Evolutionary conservation across 768 basidiomycete genomes (phyloP).

Genomic region (Leucogyrophana mollusca): DNA sequence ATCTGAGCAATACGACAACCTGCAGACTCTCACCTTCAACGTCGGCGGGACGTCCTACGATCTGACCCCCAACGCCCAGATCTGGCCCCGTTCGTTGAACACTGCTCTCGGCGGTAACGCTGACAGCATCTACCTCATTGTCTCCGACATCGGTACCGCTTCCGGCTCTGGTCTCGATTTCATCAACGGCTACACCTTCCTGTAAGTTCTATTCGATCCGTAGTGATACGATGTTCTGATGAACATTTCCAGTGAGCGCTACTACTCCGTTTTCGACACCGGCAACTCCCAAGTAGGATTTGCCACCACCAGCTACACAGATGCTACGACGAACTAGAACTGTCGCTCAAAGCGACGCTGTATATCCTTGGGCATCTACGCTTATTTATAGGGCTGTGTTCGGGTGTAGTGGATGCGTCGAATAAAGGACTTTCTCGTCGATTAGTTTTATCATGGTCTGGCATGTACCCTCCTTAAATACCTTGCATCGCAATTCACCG

Average conservation of each 20-base stretch:
- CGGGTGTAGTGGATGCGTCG: too few relatives aligned
- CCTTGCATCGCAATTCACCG: too few relatives aligned
- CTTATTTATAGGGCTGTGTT: constrained; percentile 1
- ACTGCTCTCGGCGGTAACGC: constrained; percentile 24
- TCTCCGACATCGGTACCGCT: constrained; percentile 17
- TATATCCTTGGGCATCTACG: neutral
- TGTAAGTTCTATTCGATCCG: constrained; percentile 10
- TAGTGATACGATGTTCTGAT: constrained; percentile 7
- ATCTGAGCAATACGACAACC: constrained; percentile 19
- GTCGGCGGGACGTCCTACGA: constrained; percentile 18
- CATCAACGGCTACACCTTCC: constrained; percentile 19
- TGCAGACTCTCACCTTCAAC: constrained; percentile 25
- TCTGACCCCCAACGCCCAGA: constrained; percentile 27
- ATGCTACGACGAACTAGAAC: constrained; percentile 8
- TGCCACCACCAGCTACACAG: constrained; percentile 36
- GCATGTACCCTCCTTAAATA: too few relatives aligned
- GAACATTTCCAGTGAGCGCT: constrained; percentile 31
- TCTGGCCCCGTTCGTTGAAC: constrained; percentile 34
- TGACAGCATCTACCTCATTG: constrained; percentile 25
- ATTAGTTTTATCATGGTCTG: too few relatives aligned
- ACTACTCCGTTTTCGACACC: constrained; percentile 42
- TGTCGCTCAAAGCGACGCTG: neutral
- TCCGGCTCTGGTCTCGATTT: constrained; percentile 22
- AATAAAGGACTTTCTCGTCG: too few relatives aligned
- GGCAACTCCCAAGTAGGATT: constrained; percentile 38